These are phyloP conservation scores for Leucosporidium scottii DNA, from an alignment of 768 basidiomycete genomes.

Conservation along the genomic window DNA sequence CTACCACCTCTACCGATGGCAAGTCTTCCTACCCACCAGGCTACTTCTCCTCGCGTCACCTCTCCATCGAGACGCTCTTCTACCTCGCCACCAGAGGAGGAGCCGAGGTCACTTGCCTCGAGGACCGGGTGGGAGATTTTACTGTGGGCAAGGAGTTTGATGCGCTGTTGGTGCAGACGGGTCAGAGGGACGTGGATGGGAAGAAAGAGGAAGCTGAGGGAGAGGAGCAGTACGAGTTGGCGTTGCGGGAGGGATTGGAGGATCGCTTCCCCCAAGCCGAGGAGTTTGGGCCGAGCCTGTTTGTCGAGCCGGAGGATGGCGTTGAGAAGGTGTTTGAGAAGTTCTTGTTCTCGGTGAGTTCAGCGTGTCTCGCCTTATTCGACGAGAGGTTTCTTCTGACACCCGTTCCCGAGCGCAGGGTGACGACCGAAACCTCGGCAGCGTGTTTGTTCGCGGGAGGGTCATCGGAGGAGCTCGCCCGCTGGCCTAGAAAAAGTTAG, in stretches of 20 bases:
- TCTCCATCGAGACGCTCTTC: slow-evolving; percentile 67
- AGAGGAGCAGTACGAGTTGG: slow-evolving; percentile 45
- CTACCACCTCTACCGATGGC: slow-evolving; percentile 8
- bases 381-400: too few species aligned
- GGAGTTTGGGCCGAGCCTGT: slow-evolving; percentile 30
- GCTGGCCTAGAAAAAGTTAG: background rate
- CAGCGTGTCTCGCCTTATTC: too few species aligned
- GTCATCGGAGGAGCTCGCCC: slow-evolving; percentile 59
- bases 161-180: slow-evolving; percentile 65
- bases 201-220: slow-evolving; percentile 45
- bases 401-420: too few species aligned
- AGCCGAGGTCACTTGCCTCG: slow-evolving; percentile 69
- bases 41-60: slow-evolving; percentile 45
- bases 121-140: slow-evolving; percentile 66
- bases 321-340: slow-evolving; percentile 64
- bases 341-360: slow-evolving; percentile 19
- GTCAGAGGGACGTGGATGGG: slow-evolving; percentile 40
- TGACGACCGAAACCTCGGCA: slow-evolving; percentile 54
- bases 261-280: slow-evolving; percentile 1
- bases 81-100: slow-evolving; percentile 90
- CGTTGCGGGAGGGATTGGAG: slow-evolving; percentile 13
- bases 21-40: slow-evolving; percentile 3
- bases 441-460: slow-evolving; percentile 76
- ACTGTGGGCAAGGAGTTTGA: slow-evolving; percentile 79
- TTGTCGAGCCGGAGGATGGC: slow-evolving; percentile 37